Percentiles rank a stretch among this genome's conserved stretches.
phyloP scores from a whole-genome alignment of 108 stramenopile genomes.

The Nitzschia palea region DNA sequence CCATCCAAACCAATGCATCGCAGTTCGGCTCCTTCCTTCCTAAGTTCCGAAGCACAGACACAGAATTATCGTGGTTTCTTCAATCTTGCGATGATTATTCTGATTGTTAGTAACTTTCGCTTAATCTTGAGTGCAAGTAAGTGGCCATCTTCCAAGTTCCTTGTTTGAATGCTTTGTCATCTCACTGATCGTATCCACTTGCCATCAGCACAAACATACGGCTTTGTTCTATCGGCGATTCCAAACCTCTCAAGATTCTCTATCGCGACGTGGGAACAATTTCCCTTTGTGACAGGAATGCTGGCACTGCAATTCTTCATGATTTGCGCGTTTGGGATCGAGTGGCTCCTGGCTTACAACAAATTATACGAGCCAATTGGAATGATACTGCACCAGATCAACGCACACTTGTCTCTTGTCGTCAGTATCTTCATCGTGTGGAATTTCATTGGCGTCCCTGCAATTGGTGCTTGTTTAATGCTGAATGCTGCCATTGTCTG shows the following conservation, averaged over 20 bases:
- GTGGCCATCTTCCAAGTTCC: background rate
- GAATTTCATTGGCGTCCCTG: constrained; percentile 60
- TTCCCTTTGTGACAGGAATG: constrained; percentile 61
- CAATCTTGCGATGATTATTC: constrained; percentile 75
- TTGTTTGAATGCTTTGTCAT: background rate
- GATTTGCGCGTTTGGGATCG: constrained; percentile 56
- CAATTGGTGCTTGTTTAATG: constrained; percentile 57
- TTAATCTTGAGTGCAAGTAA: constrained; percentile 46
- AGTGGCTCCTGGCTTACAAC: constrained; percentile 45
- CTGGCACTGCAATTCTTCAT: constrained; percentile 59
- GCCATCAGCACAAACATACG: constrained; percentile 51
- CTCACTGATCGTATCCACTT: background rate
- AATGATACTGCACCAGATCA: constrained; percentile 61
- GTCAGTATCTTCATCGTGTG: constrained; percentile 63
- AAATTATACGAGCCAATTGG: constrained; percentile 47
- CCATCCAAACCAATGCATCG: constrained; percentile 78
- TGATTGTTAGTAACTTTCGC: constrained; percentile 77
- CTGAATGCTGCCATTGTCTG: constrained; percentile 66
- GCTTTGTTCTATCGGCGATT: constrained; percentile 42
- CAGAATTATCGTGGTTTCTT: constrained; percentile 85
- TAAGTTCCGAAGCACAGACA: constrained; percentile 53
- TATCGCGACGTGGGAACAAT: constrained; percentile 35
- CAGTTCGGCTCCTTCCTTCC: constrained; percentile 50
- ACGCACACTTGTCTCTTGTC: constrained; percentile 54
- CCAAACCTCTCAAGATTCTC: constrained; percentile 13